Evolutionary conservation across 176 grass and related monocot species (phyloP), one percentile per base, ranked within the genome.

Genomic region (Oryza glumipatula): DNA sequence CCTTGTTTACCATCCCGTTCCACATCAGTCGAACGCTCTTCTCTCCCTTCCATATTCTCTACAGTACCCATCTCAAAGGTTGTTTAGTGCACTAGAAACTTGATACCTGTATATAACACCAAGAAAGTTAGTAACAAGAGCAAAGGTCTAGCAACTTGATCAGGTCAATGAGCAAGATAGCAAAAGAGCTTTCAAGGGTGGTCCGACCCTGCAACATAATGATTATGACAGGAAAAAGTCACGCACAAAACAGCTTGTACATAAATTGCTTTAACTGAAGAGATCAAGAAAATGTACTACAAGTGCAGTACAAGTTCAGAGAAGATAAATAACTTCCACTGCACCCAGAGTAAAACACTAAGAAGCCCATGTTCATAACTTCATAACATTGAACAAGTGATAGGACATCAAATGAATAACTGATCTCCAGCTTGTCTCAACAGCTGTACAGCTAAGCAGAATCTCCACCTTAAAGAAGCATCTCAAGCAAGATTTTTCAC

Each of bases 1-100:
- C 80, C 85, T 70, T 88, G 96, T 79, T 87, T 95, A 77, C 81
- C 68, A 84, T 87, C 88, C 76, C 72, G 83, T 76, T 88, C 93
- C 73, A 88, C 65, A 17, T 88, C 83, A 43, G 35, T 90, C 73
- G 81, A 92, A 52, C 78, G 75, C 24, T 85, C 78, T 81, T 92
- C 78, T 83, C 85, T 94, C 84, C 86, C 84, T 69, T 92, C 86
- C 11, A 68, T 84, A 15, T 92, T 92, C 76, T 96, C 91, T 82
- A 83, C 96, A 48, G 94, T 86, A 88, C 93, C 96, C 96, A 99
- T 99, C 82, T 86, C 54, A 73, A 44, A 67, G 36, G 68, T 43
- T 75, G 69, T 71, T 52, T 5, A 65, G 48, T 80, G 46, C 24
- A 35, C 13, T 70, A 54, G 28, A 80, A 79, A 47, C 44, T 78